Base-by-base conservation (phyloP, 345 rosid genomes). In the Rhizophora apiculata region DNA sequence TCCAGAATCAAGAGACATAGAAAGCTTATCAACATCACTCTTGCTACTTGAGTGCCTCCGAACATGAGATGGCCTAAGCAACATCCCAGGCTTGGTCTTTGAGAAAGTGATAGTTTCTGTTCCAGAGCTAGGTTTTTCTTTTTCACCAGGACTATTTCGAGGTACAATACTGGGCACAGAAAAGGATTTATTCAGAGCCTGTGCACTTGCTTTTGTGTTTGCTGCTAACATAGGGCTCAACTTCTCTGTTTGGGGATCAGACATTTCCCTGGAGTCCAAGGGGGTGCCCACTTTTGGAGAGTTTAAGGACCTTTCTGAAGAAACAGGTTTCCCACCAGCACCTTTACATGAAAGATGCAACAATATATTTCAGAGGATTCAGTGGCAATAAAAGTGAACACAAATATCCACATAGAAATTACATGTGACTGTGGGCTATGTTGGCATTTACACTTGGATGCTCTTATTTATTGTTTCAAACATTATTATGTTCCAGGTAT, bases 51-150 rank as follows among this genome's bases (percentile, higher is more conserved):
- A 85, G 49, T 81, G 82, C 76, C 72, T 88, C 66, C 83, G 87
- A 26, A 74, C 64, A 80, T 89, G 88, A 81, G 93, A 91, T 30
- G 99, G 99, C 80, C 87, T 89, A 54, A 92, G 89, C 72, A 90
- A 77, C 99, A 95, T 89, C 31, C 99, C 98, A 1, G 96, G 96
- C 70, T 80, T 92, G 26, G 99, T 95, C 87, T 72, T 89, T 67
- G 94, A 85, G 82, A 90, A 92, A 60, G 96, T 80, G 76, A 95
- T 82, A 65, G 88, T 82, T 74, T 89, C 97, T 76, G 66, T 83
- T 79, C 64, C 82, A 34, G 89, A 73, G 72, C 76, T 77, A 24
- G 77, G 70, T 54, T 81, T 64, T 22, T 84, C 89, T 73, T 88
- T 91, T 63, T 73, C 86, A 29, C 69, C 67, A 9, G 81, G 81